Base-by-base conservation (phyloP, 352 stramenopile genomes). In the Pythium sp. region DNA sequence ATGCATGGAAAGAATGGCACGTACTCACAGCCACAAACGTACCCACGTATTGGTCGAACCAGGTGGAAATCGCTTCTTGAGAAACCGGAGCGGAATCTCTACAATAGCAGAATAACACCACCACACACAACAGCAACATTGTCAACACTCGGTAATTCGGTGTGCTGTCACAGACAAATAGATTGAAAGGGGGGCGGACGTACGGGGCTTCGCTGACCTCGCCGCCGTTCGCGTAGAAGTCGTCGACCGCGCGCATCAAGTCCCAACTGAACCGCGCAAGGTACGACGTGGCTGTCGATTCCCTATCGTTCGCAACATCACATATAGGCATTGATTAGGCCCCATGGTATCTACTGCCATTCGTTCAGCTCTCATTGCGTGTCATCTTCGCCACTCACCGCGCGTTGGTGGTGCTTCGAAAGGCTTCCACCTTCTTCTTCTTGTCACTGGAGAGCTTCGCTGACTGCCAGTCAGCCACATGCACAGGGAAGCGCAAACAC, bases 241-340 rank as follows among this genome's bases (percentile, higher is more conserved):
- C 81, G 62, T 94, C 84, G 24, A 94, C 84, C 3, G 86, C 86
- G 22, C 81, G 82, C 82, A 87, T 84, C 32, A 94, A 65, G 59
- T 92, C 83, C 86, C 86, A 94, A 65, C 83, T 91, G 71, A 91
- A 91, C 65, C 81, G 84, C 71, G 91, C 82, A 3, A 92, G 70
- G 65, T 92, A 94, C 65, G 79, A 89, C 57, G 79, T 80, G 65
- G 86, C 86, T 46, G 80, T 87, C 30, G 69, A 74, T n/a, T 94
- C 84, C 36, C 86, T 94, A 26, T 57, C 14, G 32, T 53, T 20
- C 11, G 26, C 30, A 18, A 9, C n/a, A 51, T 24, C 43, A 60
- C 9, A 22, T 36, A 54, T 3, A 38, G 8, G 5, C 11, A 20
- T 34, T 15, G 14, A 14, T 58, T 18, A 66, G 46, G 36, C 30